Percentiles rank a stretch among this genome's conserved stretches.
These are phyloP conservation scores for Cerioporus squamosus DNA, from an alignment of 1,284 basidiomycete species.

Conservation along the genomic window DNA sequence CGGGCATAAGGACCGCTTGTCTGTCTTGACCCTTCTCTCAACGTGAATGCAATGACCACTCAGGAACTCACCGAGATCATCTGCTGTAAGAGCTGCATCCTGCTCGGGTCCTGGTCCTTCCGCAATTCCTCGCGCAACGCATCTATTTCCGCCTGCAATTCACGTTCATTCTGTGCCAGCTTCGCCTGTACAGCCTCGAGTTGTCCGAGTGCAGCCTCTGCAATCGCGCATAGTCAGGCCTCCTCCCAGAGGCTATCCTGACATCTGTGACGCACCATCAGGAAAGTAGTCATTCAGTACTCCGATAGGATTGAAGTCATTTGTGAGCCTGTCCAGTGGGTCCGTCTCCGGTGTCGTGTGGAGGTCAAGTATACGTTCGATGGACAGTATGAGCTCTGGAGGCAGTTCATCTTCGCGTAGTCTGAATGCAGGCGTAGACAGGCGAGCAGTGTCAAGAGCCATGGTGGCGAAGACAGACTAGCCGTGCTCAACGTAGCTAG, in stretches of 20 bases:
- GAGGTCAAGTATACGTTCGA: constrained; percentile 68
- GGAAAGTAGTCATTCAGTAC: constrained; percentile 78
- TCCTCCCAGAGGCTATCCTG: background rate
- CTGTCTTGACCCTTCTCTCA: constrained; percentile 3
- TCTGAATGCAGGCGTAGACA: constrained; percentile 16
- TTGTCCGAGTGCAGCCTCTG: constrained; percentile 71
- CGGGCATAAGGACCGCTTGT: background rate
- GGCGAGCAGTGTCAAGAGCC: constrained; percentile 16
- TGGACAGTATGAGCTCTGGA: constrained; percentile 66
- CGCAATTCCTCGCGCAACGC: constrained; percentile 68
- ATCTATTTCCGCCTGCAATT: constrained; percentile 77
- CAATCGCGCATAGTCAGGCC: background rate
- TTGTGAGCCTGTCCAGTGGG: constrained; percentile 60
- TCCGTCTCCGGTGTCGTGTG: constrained; percentile 49
- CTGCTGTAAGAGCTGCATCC: constrained; percentile 89
- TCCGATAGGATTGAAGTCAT: constrained; percentile 59
- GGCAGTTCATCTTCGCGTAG: constrained; percentile 54
- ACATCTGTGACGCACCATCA: constrained; percentile 53
- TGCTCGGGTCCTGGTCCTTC: constrained; percentile 79
- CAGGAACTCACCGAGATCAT: constrained; percentile 81
- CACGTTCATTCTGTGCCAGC: constrained; percentile 62
- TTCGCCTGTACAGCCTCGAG: constrained; percentile 65
- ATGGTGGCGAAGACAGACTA: background rate
- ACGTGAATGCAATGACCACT: background rate
- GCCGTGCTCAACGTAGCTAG: background rate